Percentiles rank a stretch among this genome's conserved stretches.
Evolutionary conservation across 2,329 filamentous ascomycete species (phyloP).

Genomic region (Fusarium sp.): DNA sequence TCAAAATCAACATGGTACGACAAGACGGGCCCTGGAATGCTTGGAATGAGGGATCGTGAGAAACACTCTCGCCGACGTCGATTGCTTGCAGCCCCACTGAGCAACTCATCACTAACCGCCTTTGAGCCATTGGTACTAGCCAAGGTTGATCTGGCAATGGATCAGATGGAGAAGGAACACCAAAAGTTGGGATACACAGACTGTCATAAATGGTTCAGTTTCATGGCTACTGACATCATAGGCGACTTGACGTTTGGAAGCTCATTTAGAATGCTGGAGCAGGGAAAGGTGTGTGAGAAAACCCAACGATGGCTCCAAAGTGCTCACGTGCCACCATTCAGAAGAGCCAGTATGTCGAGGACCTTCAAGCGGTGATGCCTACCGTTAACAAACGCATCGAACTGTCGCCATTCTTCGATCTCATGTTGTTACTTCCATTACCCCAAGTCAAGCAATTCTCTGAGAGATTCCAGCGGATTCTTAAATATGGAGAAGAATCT

Average conservation of each 20-base stretch:
- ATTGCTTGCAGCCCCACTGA: neutral
- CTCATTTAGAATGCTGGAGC: slow-evolving; percentile 9
- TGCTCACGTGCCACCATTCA: neutral
- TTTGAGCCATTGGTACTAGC: neutral
- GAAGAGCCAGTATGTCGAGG: slow-evolving; percentile 3
- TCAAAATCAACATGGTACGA: slow-evolving; percentile 8
- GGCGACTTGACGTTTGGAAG: slow-evolving; percentile 13
- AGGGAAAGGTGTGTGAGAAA: neutral
- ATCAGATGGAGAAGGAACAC: slow-evolving; percentile 1
- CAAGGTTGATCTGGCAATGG: slow-evolving; percentile 3
- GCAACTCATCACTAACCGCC: neutral
- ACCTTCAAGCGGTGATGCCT: neutral
- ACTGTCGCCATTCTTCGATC: neutral
- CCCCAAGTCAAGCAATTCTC: neutral
- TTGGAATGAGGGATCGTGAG: slow-evolving; percentile 7
- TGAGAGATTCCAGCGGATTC: neutral
- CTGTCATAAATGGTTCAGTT: slow-evolving; percentile 9
- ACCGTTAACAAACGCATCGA: slow-evolving; percentile 8
- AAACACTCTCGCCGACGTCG: slow-evolving; percentile 1
- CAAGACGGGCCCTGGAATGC: slow-evolving; percentile 2
- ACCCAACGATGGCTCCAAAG: too few relatives aligned
- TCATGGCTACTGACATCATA: slow-evolving; percentile 22
- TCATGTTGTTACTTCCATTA: slow-evolving; percentile 1
- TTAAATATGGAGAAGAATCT: slow-evolving; percentile 1
- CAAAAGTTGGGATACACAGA: neutral